Base-by-base conservation (phyloP, 1,284 basidiomycete species). In the Puccinia coronata region DNA sequence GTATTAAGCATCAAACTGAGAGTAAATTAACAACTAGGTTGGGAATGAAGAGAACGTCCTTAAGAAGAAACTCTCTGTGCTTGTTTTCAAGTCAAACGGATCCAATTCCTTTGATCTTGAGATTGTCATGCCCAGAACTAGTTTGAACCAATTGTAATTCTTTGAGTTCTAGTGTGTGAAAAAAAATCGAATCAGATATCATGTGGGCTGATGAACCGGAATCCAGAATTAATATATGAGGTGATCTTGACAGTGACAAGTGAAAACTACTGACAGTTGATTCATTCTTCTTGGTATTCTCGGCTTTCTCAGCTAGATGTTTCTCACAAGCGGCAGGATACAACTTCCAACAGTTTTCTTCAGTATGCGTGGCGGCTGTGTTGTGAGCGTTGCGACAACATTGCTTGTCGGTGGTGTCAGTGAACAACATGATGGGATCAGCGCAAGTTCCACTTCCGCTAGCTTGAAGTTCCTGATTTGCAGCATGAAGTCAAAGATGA, bases 121-220 rank as follows among this genome's bases (percentile, higher is more conserved):
- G 61, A 65, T 8, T 39, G 34, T 65, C 61, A 4, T 39, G 2
- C 1, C 5, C 31, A 4, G 61, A 65, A n/a, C 61, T 43, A 2
- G 34, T 43, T 39, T 65, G 61, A 31, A 63, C 34, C 34, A 31
- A 34, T 63, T 28, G 12, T 63, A 34, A 11, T 25, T 63, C 59
- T 63, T 36, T 18, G 16, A 39, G 20, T 23, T 65, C 61, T 39
- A 65, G 34, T 20, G 39, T 39, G 25, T 39, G 36, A 65, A 65
- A 65, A 2, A 65, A 39, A 14, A 4, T 6, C 2, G n/a, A 8
- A 36, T 65, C 20, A 3, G 34, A 65, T 6, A 65, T 34, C 39
- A 65, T 36, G 39, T 65, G 61, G 39, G 61, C 61, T 20, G 61
- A 65, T 18, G 61, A 36, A 5, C 61, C 61, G 3, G 61, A 65